Percentiles rank a stretch among this genome's conserved stretches.
phyloP scores from a whole-genome alignment of 1,284 basidiomycete genomes.

The Malassezia obtusa region DNA sequence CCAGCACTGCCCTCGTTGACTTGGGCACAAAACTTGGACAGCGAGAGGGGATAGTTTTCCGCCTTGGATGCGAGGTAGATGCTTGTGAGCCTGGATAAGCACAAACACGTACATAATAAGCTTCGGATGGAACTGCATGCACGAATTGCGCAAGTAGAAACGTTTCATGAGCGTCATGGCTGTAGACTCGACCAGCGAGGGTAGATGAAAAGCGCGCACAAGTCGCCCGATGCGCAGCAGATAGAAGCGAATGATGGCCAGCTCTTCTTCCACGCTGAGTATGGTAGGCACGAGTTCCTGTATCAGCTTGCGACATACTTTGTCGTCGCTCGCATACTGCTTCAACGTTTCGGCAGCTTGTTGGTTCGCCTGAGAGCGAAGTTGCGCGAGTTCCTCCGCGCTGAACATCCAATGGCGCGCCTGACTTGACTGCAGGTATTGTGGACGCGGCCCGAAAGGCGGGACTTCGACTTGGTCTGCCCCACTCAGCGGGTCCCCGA shows the following conservation, averaged over 20 bases:
- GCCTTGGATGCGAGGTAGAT: conserved; percentile 94
- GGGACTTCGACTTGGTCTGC: background rate
- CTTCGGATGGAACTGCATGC: conserved; percentile 99
- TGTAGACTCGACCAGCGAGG: conserved; percentile 84
- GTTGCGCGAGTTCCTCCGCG: conserved; percentile 5
- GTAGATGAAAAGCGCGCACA: conserved; percentile 73
- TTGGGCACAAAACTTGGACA: conserved; percentile 59
- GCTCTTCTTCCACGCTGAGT: conserved; percentile 71
- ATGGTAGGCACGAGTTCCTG: conserved; percentile 52
- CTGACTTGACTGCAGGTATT: conserved; percentile 35
- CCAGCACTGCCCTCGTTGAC: conserved; percentile 6
- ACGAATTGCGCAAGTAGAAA: conserved; percentile 94
- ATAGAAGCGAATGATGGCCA: conserved; percentile 78
- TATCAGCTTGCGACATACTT: background rate
- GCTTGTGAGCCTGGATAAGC: conserved; percentile 67
- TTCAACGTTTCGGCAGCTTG: conserved; percentile 15
- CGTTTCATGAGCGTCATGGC: conserved; percentile 84
- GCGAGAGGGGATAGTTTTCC: conserved; percentile 78
- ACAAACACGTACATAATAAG: conserved; percentile 71
- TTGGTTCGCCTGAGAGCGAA: conserved; percentile 15
- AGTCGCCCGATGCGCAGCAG: conserved; percentile 73
- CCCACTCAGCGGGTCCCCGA: background rate
- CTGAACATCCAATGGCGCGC: conserved; percentile 39
- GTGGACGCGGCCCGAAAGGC: background rate
- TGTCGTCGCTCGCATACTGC: conserved; percentile 19